Evolutionary conservation across 1,284 basidiomycete genomes (phyloP).

Genomic region (Tilletiaria anomala): DNA sequence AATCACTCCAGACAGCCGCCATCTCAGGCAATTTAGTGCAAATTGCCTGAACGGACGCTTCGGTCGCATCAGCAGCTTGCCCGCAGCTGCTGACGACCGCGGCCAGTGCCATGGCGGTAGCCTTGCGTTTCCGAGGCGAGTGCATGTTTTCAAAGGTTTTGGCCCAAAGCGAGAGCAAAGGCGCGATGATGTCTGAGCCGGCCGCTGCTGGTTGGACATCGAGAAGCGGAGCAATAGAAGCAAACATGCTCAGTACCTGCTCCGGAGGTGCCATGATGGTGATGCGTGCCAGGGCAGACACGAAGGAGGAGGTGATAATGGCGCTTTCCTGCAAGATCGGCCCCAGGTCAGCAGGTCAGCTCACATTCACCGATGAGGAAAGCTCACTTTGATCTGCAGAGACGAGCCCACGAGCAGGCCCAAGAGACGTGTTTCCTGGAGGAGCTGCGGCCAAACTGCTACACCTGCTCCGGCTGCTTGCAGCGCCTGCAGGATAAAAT

Average conservation of each 20-base stretch:
- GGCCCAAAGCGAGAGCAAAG: conserved; percentile 5
- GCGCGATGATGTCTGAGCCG: neutral
- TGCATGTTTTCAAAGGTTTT: conserved; percentile 28
- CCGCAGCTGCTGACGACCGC: conserved; percentile 5
- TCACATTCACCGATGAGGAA: neutral
- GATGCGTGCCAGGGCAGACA: conserved; percentile 23
- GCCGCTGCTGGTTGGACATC: conserved; percentile 1
- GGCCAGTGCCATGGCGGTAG: conserved; percentile 24
- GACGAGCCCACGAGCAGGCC: conserved; percentile 18
- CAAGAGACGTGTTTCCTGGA: conserved; percentile 17
- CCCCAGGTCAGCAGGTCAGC: neutral
- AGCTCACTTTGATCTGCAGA: conserved; percentile 12
- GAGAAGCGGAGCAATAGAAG: conserved; percentile 6
- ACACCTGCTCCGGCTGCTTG: conserved; percentile 6
- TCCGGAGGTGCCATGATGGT: conserved; percentile 11
- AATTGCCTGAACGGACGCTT: conserved; percentile 5
- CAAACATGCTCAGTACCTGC: conserved; percentile 14
- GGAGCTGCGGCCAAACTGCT: conserved; percentile 11
- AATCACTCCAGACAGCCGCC: conserved; percentile 29
- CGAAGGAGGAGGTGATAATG: conserved; percentile 20
- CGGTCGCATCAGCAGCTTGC: neutral
- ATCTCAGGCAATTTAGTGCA: conserved; percentile 14
- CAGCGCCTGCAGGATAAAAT: conserved; percentile 22
- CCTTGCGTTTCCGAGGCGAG: conserved; percentile 19
- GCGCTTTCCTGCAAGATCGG: conserved; percentile 14